These are phyloP conservation scores for Bonnemaisonia californica DNA, from an alignment of 31 red algal genomes.

Conservation along the genomic window DNA sequence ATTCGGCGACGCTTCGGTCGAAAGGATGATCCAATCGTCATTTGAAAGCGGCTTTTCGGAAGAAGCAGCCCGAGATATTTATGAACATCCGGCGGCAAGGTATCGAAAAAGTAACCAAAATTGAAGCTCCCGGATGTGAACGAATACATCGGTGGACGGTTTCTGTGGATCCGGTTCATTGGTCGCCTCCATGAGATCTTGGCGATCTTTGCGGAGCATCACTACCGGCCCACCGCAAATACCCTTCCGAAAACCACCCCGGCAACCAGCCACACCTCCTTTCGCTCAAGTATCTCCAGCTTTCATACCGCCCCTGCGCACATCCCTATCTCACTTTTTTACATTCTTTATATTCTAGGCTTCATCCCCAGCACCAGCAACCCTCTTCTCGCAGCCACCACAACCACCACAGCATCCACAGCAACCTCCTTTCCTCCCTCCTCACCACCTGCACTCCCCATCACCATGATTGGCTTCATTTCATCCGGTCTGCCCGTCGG, in stretches of 20 bases:
- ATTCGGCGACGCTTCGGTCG: too few species aligned
- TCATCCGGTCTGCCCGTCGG: conserved; percentile 23
- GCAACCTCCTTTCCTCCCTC: background rate
- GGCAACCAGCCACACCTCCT: too few species aligned
- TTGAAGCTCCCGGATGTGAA: too few species aligned
- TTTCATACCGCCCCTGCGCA: background rate
- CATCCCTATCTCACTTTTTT: background rate
- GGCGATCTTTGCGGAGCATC: background rate
- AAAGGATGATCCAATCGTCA: too few species aligned
- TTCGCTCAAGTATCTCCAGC: background rate
- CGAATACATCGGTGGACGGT: too few species aligned
- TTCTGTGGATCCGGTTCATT: too few species aligned
- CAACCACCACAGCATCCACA: background rate
- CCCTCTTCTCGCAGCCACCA: background rate
- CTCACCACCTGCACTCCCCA: background rate
- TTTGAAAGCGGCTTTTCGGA: too few species aligned
- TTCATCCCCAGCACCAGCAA: background rate
- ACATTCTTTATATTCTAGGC: background rate
- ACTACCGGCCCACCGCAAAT: too few species aligned
- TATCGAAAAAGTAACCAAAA: too few species aligned
- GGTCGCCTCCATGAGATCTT: background rate
- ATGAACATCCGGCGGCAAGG: too few species aligned
- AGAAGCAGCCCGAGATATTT: too few species aligned
- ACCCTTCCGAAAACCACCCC: too few species aligned
- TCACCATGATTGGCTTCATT: conserved; percentile 38